Conservation (phyloP, 1,139 yeast species). For the Geotrichum carabidarum region DNA sequence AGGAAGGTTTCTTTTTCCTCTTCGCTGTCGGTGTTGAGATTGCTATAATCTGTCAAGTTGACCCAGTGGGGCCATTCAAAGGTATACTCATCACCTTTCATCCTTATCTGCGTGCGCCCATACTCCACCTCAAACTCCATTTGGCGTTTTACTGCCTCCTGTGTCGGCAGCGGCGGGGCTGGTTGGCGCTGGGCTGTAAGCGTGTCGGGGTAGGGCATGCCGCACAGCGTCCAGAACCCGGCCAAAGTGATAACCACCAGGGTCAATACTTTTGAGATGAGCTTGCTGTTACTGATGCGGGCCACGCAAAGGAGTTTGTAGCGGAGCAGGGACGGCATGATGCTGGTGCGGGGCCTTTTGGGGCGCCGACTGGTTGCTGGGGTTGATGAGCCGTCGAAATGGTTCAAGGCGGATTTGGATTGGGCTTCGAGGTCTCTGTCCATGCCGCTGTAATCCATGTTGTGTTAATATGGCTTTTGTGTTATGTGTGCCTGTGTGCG, state of each 20-base stretch:
- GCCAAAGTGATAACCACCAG: not conserved
- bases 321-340: not conserved
- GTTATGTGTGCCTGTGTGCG: too few relatives aligned
- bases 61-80: constrained; percentile 34
- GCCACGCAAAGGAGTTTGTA: too few relatives aligned
- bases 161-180: not conserved
- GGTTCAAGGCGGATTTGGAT: too few relatives aligned
- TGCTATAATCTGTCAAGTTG: constrained; percentile 26
- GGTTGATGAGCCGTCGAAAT: too few relatives aligned
- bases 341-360: too few relatives aligned
- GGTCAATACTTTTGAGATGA: not conserved
- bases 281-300: not conserved
- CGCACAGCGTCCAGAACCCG: not conserved
- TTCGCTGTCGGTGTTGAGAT: not conserved
- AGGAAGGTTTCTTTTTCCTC: constrained; percentile 19
- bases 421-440: too few relatives aligned
- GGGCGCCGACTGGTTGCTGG: too few relatives aligned
- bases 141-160: too few relatives aligned
- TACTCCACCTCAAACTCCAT: not conserved
- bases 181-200: not conserved
- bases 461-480: too few relatives aligned
- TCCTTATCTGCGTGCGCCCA: not conserved
- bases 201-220: not conserved
- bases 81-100: constrained; percentile 20
- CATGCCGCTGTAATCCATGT: too few relatives aligned